Evolutionary conservation across 345 rosid genomes (phyloP).

Genomic region (Bruguiera gymnorhiza): DNA sequence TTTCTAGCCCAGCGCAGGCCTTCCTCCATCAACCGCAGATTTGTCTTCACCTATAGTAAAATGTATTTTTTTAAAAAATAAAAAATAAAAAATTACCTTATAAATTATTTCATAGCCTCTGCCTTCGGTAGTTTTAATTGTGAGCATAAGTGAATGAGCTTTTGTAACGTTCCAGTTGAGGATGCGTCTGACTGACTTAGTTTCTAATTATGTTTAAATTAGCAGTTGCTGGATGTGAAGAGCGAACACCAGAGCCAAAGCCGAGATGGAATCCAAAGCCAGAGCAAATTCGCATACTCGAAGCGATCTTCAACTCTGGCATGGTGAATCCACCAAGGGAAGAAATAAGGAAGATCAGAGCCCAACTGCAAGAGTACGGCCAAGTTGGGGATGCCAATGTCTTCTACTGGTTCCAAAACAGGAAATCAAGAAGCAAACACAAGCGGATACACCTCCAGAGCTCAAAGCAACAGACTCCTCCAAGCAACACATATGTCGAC

Average conservation of each 20-base stretch:
- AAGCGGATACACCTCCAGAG: constrained; percentile 76
- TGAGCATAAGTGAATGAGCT: no score
- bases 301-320: constrained; percentile 95
- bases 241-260: constrained; percentile 92
- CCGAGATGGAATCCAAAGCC: constrained; percentile 99
- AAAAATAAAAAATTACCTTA: not conserved
- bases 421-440: constrained; percentile 95
- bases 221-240: constrained; percentile 62
- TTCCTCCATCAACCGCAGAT: not conserved
- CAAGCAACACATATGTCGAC: constrained; percentile 16
- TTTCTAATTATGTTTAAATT: not conserved
- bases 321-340: constrained; percentile 99
- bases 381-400: constrained; percentile 99
- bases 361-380: constrained; percentile 88
- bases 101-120: not conserved
- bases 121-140: no score
- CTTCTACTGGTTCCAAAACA: constrained; percentile 98
- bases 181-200: not conserved
- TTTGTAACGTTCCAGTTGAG: no score
- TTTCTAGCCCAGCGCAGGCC: not conserved
- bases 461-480: constrained; percentile 37
- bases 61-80: not conserved
- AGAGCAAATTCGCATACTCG: constrained; percentile 91
- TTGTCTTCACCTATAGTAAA: not conserved
- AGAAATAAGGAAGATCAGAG: constrained; percentile 85